Evolutionary conservation across 2,329 filamentous ascomycete genomes (phyloP), one percentile per base, ranked within the genome.

Genomic region (Ascochyta rabiei): DNA sequence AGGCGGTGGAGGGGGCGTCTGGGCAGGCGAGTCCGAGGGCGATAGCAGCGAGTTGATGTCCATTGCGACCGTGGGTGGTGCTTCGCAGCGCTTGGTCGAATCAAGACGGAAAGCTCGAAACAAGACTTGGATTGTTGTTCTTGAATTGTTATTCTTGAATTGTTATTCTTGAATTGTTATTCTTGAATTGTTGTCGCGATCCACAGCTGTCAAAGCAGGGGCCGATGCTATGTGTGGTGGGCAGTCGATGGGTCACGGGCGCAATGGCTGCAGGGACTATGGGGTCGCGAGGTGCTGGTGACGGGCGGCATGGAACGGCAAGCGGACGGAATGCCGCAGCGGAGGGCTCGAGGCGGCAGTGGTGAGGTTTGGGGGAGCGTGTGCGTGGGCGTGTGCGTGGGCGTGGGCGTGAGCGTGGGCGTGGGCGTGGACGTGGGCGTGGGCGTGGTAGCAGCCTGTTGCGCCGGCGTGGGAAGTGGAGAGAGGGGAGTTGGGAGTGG

Each of bases 21-120:
- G 62, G 38, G 73, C 68, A 46, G 77, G 70, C 63, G 76, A 76
- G 53, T 80, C 77, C 58, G 78, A 77, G 34, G 79, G 79, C 66
- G 78, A 80, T 46, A 81, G 66, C 46, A 81, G 71, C 41, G 77
- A 77, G 64, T 79, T 79, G 74, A 81, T 81, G 63, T 81, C 76
- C 79, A 81, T 81, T 38, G 41, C 58, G 61, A 18, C 7, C 8
- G n/a, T 18, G 23, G 28, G 37, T 34, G 10, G 39, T 41, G 50
- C 37, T 38, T 16, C 13, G 30, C 31, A 45, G 54, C 44, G 53
- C 28, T 42, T 43, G 37, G 15, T 21, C 4, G 31, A 15, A 38
- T 21, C 19, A 8, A 33, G 7, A 12, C 2, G 13, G 7, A 23
- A 10, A 30, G 9, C 21, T 42, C 16, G 38, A 43, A 37, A 42